Evolutionary conservation across 352 stramenopile genomes (phyloP).

Genomic region (Phytophthora lateralis): DNA sequence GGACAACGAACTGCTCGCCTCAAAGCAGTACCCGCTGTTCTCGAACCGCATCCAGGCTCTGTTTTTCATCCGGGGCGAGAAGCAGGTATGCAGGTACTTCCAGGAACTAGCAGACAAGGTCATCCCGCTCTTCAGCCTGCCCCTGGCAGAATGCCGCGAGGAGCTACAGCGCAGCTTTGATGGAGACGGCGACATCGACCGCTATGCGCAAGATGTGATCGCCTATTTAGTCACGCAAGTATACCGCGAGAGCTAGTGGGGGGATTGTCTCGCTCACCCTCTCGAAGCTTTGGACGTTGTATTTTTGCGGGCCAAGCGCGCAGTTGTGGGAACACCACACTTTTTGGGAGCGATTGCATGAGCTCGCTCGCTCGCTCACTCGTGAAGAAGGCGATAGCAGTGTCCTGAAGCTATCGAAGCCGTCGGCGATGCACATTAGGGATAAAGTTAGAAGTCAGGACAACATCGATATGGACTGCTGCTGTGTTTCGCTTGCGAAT

Average conservation of each 20-base stretch:
- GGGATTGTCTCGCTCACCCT: slow-evolving; percentile 16
- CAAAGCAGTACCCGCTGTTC: slow-evolving; percentile 79
- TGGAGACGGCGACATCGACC: slow-evolving; percentile 80
- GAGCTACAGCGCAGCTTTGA: slow-evolving; percentile 77
- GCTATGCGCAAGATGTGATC: slow-evolving; percentile 89
- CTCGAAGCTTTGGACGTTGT: slow-evolving; percentile 30
- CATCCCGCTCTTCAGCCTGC: slow-evolving; percentile 80
- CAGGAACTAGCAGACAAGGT: slow-evolving; percentile 83
- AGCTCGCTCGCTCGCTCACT: slow-evolving; percentile 20
- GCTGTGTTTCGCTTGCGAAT: slow-evolving; percentile 18
- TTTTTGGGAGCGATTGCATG: slow-evolving; percentile 27
- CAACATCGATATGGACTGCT: slow-evolving; percentile 34
- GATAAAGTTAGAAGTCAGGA: slow-evolving; percentile 51
- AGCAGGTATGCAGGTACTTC: slow-evolving; percentile 87
- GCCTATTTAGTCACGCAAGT: slow-evolving; percentile 89
- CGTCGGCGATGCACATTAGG: slow-evolving; percentile 40
- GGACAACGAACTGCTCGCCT: slow-evolving; percentile 83
- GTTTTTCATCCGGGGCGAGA: slow-evolving; percentile 90
- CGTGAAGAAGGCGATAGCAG: slow-evolving; percentile 18
- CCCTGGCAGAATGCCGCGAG: slow-evolving; percentile 69
- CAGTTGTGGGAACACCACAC: slow-evolving; percentile 20
- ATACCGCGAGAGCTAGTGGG: slow-evolving; percentile 72
- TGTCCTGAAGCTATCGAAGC: slow-evolving; percentile 32
- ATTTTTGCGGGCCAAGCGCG: slow-evolving; percentile 21
- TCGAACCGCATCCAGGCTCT: slow-evolving; percentile 90